A percentile compares a stretch with the other conserved stretches of the same genome.
Conservation (phyloP, 495 filamentous ascomycete species). For the Xylaria telfairii region DNA sequence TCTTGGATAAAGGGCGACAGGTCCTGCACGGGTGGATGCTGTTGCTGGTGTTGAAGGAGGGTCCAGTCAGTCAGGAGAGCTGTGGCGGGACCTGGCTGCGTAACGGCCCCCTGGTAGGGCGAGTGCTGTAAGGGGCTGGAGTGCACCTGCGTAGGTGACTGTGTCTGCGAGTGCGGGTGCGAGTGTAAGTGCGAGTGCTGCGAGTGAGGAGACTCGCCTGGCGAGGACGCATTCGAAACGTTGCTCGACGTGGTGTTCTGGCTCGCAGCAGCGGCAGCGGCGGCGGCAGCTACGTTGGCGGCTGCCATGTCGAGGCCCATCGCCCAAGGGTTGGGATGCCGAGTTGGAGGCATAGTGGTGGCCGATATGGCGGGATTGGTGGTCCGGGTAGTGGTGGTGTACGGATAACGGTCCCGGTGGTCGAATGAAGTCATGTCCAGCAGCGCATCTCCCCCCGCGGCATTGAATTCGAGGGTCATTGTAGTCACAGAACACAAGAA, state of each 20-base stretch:
- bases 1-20: constrained; percentile 61
- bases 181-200: constrained; percentile 26
- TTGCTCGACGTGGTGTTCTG: constrained; percentile 49
- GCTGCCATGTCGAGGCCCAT: constrained; percentile 53
- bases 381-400: constrained; percentile 49
- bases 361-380: constrained; percentile 48
- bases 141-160: constrained; percentile 51
- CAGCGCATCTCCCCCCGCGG: constrained; percentile 57
- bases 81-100: constrained; percentile 47
- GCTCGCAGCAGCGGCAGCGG: constrained; percentile 20
- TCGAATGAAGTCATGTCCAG: constrained; percentile 61
- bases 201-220: constrained; percentile 55
- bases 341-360: constrained; percentile 52
- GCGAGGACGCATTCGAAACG: constrained; percentile 49
- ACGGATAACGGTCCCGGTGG: constrained; percentile 59
- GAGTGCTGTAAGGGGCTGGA: constrained; percentile 55
- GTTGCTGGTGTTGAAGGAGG: constrained; percentile 52
- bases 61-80: constrained; percentile 60
- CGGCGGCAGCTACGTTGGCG: constrained; percentile 36
- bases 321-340: constrained; percentile 49
- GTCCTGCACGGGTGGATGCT: constrained; percentile 56
- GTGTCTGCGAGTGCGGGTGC: constrained; percentile 31
- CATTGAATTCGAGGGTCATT: constrained; percentile 64
- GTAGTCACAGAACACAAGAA: constrained; percentile 46
- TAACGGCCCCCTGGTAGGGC: constrained; percentile 51